These are phyloP conservation scores for Gracilaria vermiculophylla DNA, from an alignment of 23 red algal species.

Conservation along the genomic window DNA sequence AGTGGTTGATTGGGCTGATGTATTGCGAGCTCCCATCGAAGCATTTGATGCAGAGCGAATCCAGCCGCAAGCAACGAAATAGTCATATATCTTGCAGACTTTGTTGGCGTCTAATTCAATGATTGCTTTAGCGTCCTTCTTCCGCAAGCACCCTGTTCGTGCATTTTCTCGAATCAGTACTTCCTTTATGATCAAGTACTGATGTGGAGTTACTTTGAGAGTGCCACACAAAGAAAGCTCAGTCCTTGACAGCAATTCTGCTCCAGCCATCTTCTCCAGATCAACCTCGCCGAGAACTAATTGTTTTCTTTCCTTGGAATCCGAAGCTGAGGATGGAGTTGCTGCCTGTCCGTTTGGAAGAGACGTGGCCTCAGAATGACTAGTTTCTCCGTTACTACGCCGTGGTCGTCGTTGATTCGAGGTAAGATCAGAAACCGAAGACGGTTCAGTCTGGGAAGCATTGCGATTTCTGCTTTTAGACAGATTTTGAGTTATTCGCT, in stretches of 20 bases:
- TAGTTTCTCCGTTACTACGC: slow-evolving; percentile 36
- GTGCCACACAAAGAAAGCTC: slow-evolving; percentile 82
- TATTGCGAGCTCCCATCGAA: background rate
- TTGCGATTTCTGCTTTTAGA: slow-evolving; percentile 12
- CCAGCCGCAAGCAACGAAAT: slow-evolving; percentile 69
- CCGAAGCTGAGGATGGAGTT: background rate
- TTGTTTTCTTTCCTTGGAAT: slow-evolving; percentile 36
- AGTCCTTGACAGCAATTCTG: slow-evolving; percentile 71
- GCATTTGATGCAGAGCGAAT: slow-evolving; percentile 32
- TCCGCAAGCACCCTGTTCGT: slow-evolving; percentile 59
- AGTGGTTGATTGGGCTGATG: background rate
- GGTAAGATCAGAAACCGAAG: slow-evolving; percentile 7
- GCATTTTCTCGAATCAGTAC: slow-evolving; percentile 84
- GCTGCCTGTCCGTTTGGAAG: slow-evolving; percentile 12
- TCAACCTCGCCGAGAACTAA: slow-evolving; percentile 40
- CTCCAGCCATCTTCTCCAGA: slow-evolving; percentile 73
- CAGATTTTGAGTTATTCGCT: slow-evolving; percentile 25
- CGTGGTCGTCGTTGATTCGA: slow-evolving; percentile 33
- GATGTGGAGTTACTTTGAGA: slow-evolving; percentile 82
- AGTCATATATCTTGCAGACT: slow-evolving; percentile 76
- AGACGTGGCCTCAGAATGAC: slow-evolving; percentile 9
- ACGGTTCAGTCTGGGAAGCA: background rate
- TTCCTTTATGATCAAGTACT: slow-evolving; percentile 86
- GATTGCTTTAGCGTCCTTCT: slow-evolving; percentile 84
- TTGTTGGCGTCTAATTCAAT: slow-evolving; percentile 61